phyloP scores from a whole-genome alignment of 306 rosid species.

The Rosa persica region DNA sequence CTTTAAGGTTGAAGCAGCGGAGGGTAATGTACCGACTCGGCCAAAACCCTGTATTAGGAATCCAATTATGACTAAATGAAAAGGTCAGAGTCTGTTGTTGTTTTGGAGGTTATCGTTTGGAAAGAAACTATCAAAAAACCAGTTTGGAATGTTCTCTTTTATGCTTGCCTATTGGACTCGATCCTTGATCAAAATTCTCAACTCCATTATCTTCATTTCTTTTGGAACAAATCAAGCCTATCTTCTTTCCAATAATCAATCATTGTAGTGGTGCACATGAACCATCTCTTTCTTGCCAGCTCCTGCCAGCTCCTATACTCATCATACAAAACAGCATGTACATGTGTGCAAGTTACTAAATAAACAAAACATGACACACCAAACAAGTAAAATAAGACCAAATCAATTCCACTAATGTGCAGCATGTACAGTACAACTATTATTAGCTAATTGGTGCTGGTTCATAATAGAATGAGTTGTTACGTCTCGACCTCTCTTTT shows the following conservation, averaged over 20 bases:
- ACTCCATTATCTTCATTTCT: not conserved
- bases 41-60: not conserved
- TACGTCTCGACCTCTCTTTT: not conserved
- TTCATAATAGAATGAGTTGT: not conserved
- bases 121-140: not conserved
- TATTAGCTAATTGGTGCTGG: constrained; percentile 1
- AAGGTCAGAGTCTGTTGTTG: not conserved
- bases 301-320: constrained; percentile 15
- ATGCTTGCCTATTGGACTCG: not conserved
- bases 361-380: not conserved
- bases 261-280: constrained; percentile 13
- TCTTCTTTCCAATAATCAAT: not conserved
- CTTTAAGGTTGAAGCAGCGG: not conserved
- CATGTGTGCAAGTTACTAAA: constrained; percentile 1
- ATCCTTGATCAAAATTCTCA: not conserved
- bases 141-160: constrained; percentile 1
- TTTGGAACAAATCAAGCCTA: not conserved
- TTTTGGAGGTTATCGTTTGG: constrained; percentile 2
- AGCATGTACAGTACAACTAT: not conserved
- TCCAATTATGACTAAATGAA: not conserved
- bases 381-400: constrained; percentile 3
- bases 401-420: not conserved
- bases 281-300: constrained; percentile 19
- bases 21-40: not conserved
- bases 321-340: not conserved